A percentile compares a stretch with the other conserved stretches of the same genome.
These are phyloP conservation scores for Ustilago sp. DNA, from an alignment of 1,284 basidiomycete species.

Conservation along the genomic window DNA sequence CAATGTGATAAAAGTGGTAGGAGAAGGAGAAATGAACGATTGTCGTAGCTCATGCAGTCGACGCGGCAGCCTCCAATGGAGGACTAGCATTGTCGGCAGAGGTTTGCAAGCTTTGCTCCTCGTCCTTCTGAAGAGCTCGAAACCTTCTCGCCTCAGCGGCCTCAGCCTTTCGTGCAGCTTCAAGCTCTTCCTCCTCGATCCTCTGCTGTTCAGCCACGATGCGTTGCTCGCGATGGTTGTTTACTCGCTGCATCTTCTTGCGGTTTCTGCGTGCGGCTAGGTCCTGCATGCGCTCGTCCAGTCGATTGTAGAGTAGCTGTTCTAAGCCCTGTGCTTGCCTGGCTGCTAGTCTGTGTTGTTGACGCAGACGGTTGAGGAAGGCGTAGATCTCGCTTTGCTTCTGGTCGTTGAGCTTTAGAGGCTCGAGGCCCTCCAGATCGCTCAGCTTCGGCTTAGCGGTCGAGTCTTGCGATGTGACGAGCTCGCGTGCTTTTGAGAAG, in stretches of 20 bases:
- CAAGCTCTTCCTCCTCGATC: conserved; percentile 33
- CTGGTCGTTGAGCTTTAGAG: conserved; percentile 25
- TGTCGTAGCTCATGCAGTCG: conserved; percentile 16
- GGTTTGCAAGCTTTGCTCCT: conserved; percentile 23
- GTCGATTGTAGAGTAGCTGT: conserved; percentile 38
- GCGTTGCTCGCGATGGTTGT: conserved; percentile 19
- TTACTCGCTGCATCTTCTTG: conserved; percentile 17
- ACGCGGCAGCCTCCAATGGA: conserved; percentile 24
- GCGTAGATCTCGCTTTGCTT: conserved; percentile 24
- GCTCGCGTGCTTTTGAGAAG: conserved; percentile 22
- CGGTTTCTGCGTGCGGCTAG: conserved; percentile 12
- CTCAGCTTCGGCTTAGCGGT: not conserved
- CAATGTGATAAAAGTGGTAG: not conserved
- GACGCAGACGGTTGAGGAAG: conserved; percentile 39
- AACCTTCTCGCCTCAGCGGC: conserved; percentile 31
- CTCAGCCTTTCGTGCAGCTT: conserved; percentile 32
- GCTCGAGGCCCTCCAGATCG: conserved; percentile 7
- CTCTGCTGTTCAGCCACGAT: conserved; percentile 26
- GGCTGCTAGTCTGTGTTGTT: conserved; percentile 25
- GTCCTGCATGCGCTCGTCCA: conserved; percentile 32
- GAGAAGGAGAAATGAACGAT: not conserved
- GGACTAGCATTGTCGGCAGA: conserved; percentile 16
- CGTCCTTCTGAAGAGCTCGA: conserved; percentile 32
- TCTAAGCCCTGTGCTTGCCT: conserved; percentile 39
- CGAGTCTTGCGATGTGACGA: conserved; percentile 5